Base-by-base conservation (phyloP, 2,329 filamentous ascomycete species). In the Phyllosticta ampelicida region DNA sequence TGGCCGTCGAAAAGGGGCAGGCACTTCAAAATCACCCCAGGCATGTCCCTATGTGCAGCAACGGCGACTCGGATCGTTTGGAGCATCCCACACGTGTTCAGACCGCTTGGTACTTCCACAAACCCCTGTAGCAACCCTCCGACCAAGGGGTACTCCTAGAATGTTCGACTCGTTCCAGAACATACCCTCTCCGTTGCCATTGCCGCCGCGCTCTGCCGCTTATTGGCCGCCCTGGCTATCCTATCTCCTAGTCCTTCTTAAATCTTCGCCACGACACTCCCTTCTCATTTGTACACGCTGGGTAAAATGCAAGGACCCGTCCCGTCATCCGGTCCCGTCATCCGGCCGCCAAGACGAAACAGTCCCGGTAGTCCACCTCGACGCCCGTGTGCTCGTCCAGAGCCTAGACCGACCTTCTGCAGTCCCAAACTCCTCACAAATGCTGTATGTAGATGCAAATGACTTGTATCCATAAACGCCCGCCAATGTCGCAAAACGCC, bases 401-500 rank as follows among this genome's bases (percentile, higher is more conserved):
- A n/a, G 36, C 36, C 36, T 44, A 44, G 36, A 44, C 36, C 36
- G 13, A 6, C 36, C 36, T 16, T n/a, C 36, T 18, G 36, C 36
- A 16, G 21, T 51, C 49, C 49, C 49, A 21, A 51, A 51, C 49
- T 51, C 49, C 49, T 21, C 10, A 3, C 49, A 21, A 44, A 58
- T 58, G 56, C 56, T 54, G 48, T 54, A 48, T 54, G 52, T 54
- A 28, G 52, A 58, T 58, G 56, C 56, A 58, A 54, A 51, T 26
- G 52, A 55, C 55, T 53, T 53, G 51, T 51, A 48, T 55, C 51
- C 36, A 55, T 59, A 29, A 30, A 54, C 19, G 51, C 56, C 51
- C 56, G 36, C 28, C 56, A 54, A 54, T 51, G 56, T 30, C 50
- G 51, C 48, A 57, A 55, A 60, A 60, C 58, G 58, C 58, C 58